These are phyloP conservation scores for Geranium brycei DNA, from an alignment of 345 rosid genomes.

Conservation along the genomic window DNA sequence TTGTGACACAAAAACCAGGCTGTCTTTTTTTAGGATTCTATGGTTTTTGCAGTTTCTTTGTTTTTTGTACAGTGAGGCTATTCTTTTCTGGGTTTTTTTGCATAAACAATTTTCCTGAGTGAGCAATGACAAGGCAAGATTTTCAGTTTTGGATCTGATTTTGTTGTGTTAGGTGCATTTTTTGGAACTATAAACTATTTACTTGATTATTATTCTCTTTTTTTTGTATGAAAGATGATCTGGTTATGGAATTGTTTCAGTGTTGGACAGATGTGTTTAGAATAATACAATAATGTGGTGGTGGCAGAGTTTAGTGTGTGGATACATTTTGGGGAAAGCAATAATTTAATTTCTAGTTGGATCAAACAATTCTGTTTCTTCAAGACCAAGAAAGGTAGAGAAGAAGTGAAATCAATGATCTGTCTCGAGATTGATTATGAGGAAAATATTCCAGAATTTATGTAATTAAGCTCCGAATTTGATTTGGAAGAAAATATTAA, in stretches of 20 bases:
- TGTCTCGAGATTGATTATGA: too few relatives aligned
- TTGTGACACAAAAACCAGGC: conserved; percentile 15
- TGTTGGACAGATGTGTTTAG: neutral
- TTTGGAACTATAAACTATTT: too few relatives aligned
- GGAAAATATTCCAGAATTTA: too few relatives aligned
- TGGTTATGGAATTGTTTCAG: neutral
- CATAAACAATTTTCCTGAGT: neutral
- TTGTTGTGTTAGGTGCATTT: too few relatives aligned
- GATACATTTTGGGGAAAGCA: neutral
- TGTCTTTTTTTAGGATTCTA: neutral
- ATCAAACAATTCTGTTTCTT: neutral
- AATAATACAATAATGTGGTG: neutral
- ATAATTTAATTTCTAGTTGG: neutral
- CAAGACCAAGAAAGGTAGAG: neutral
- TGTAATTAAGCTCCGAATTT: too few relatives aligned
- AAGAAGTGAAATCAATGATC: too few relatives aligned
- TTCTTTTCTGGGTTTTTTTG: too few relatives aligned
- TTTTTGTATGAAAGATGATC: too few relatives aligned
- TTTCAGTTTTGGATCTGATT: neutral
- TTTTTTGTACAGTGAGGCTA: neutral
- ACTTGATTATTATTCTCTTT: too few relatives aligned
- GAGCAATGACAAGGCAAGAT: neutral
- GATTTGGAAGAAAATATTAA: too few relatives aligned
- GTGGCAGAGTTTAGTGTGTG: neutral
- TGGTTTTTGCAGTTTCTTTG: neutral